These are phyloP conservation scores for Myxozyma mucilagina DNA, from an alignment of 805 yeast species.

Conservation along the genomic window DNA sequence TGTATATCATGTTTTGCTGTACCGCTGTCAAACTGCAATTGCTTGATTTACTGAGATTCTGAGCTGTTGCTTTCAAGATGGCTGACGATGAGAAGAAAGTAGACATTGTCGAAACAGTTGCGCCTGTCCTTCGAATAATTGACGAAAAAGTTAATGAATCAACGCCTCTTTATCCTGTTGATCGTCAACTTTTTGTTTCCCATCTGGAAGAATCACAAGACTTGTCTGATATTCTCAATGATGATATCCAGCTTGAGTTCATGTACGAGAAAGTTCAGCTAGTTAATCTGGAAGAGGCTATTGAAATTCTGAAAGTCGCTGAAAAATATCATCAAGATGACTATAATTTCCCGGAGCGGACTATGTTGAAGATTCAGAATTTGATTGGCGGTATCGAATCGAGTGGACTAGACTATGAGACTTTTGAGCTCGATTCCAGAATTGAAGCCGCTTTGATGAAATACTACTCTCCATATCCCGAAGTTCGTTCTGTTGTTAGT, in stretches of 20 bases:
- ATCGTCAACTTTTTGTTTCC: conserved; percentile 5
- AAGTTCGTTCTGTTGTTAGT: conserved; percentile 45
- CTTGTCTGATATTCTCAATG: conserved; percentile 10
- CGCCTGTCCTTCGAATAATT: not conserved
- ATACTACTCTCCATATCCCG: conserved; percentile 57
- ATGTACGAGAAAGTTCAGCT: conserved; percentile 10
- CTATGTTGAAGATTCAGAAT: conserved; percentile 42
- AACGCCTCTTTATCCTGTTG: not conserved
- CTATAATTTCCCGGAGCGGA: conserved; percentile 48
- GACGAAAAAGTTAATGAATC: not conserved
- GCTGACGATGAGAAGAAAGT: not conserved
- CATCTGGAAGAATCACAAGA: conserved; percentile 1
- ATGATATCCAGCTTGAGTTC: conserved; percentile 8
- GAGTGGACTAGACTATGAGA: conserved; percentile 17
- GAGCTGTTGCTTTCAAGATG: too few relatives aligned
- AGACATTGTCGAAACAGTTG: not conserved
- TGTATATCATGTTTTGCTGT: too few relatives aligned
- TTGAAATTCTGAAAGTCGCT: conserved; percentile 45
- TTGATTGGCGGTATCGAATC: conserved; percentile 38
- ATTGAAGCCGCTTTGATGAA: conserved; percentile 48
- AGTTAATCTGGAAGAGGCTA: conserved; percentile 42
- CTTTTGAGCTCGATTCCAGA: conserved; percentile 18
- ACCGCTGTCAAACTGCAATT: too few relatives aligned
- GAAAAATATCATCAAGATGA: conserved; percentile 49
- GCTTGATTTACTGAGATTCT: too few relatives aligned